These are phyloP conservation scores for Aurinia saxatilis DNA, from an alignment of 345 rosid genomes.

Conservation along the genomic window DNA sequence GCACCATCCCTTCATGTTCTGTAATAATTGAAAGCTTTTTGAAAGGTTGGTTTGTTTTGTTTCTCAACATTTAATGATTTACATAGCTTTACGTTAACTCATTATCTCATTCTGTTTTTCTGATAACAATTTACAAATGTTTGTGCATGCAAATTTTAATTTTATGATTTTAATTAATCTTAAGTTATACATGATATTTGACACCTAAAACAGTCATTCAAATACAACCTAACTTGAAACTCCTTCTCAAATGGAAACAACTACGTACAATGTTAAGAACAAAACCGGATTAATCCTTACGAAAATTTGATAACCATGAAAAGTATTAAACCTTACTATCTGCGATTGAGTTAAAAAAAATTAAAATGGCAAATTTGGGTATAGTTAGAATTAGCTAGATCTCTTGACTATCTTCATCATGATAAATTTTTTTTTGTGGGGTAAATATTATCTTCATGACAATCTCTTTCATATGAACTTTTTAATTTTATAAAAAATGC, in stretches of 20 bases:
- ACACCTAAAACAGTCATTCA: too few species aligned
- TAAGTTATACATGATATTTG: too few species aligned
- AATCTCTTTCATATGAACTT: background rate
- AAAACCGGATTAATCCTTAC: background rate
- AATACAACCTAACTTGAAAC: too few species aligned
- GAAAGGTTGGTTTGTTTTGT: slow-evolving; percentile 18
- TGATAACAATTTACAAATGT: background rate
- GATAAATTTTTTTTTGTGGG: too few species aligned
- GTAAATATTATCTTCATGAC: background rate
- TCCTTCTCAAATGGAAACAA: too few species aligned
- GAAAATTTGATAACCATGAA: background rate
- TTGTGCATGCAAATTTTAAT: background rate
- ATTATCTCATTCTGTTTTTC: background rate
- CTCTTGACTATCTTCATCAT: background rate
- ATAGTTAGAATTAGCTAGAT: background rate
- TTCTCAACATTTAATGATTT: background rate
- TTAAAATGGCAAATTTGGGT: background rate
- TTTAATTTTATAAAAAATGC: background rate
- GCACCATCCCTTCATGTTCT: slow-evolving; percentile 14
- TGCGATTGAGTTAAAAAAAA: too few species aligned
- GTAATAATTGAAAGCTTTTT: slow-evolving; percentile 18
- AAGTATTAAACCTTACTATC: background rate
- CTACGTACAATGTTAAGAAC: background rate
- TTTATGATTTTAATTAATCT: background rate
- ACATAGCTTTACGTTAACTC: background rate